A percentile compares a stretch with the other conserved stretches of the same genome.
Conservation (phyloP, 306 rosid species). For the Echinosophora koreensis region DNA sequence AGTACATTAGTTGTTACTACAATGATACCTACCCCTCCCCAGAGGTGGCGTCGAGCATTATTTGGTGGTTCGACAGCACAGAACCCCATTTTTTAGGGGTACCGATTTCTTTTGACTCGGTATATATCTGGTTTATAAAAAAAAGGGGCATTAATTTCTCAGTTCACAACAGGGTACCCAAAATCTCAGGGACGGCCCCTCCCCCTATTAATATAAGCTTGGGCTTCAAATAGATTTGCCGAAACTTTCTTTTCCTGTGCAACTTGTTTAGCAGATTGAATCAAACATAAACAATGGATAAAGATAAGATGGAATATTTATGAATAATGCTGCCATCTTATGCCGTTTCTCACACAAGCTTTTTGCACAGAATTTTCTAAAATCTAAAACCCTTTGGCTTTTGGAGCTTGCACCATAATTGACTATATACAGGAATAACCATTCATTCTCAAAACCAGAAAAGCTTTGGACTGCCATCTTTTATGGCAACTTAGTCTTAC, state of each 20-base stretch:
- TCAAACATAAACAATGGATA: background rate
- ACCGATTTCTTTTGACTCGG: too few species aligned
- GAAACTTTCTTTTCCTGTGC: background rate
- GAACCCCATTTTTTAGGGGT: too few species aligned
- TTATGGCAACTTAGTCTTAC: background rate
- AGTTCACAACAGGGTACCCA: too few species aligned
- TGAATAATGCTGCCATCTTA: background rate
- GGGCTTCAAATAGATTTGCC: background rate
- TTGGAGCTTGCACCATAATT: background rate
- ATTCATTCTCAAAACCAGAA: slow-evolving; percentile 18
- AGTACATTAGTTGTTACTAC: too few species aligned
- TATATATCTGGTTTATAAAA: too few species aligned
- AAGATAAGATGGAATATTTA: background rate
- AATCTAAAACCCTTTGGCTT: background rate
- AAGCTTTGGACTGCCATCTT: background rate
- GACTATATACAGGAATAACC: background rate
- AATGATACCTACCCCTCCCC: too few species aligned
- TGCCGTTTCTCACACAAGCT: background rate
- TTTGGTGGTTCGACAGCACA: too few species aligned
- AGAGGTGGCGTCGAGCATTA: too few species aligned
- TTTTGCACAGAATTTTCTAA: background rate
- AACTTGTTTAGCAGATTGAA: background rate
- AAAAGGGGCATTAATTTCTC: too few species aligned
- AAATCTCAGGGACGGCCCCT: too few species aligned
- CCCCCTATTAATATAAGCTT: too few species aligned